Percentiles rank a stretch among this genome's conserved stretches.
Conservation (phyloP, 768 basidiomycete species). For the Leccinum broughii region DNA sequence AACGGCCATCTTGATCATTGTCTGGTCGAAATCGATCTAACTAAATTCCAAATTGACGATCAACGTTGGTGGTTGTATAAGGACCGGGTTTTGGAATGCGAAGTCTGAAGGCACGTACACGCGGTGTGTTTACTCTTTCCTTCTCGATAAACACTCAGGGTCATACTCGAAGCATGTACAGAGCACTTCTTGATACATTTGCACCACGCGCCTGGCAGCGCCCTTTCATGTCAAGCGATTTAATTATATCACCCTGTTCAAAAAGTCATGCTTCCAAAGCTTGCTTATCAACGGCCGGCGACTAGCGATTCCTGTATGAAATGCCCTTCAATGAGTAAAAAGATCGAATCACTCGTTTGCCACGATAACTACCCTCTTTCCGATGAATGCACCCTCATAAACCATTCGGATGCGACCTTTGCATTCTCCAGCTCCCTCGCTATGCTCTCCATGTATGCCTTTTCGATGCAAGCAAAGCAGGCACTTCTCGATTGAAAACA, state of each 20-base stretch:
- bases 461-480: constrained; percentile 40
- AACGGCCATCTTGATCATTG: constrained; percentile 1
- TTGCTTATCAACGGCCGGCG: too few species aligned
- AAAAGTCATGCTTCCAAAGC: too few species aligned
- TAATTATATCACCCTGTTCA: too few species aligned
- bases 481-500: constrained; percentile 43
- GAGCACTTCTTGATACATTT: not conserved
- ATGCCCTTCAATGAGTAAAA: not conserved
- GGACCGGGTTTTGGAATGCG: not conserved
- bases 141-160: not conserved
- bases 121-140: not conserved
- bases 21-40: constrained; percentile 6
- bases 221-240: too few species aligned
- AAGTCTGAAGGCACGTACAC: not conserved
- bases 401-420: not conserved
- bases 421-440: constrained; percentile 37
- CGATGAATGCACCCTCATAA: not conserved
- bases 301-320: too few species aligned
- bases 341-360: not conserved
- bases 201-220: not conserved
- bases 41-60: constrained; percentile 12
- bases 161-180: too few species aligned
- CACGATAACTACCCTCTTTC: not conserved
- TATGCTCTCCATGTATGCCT: constrained; percentile 45
- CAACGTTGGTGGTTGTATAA: not conserved